A percentile compares a stretch with the other conserved stretches of the same genome.
These are phyloP conservation scores for Pluteus cervinus DNA, from an alignment of 768 basidiomycete genomes.

Conservation along the genomic window DNA sequence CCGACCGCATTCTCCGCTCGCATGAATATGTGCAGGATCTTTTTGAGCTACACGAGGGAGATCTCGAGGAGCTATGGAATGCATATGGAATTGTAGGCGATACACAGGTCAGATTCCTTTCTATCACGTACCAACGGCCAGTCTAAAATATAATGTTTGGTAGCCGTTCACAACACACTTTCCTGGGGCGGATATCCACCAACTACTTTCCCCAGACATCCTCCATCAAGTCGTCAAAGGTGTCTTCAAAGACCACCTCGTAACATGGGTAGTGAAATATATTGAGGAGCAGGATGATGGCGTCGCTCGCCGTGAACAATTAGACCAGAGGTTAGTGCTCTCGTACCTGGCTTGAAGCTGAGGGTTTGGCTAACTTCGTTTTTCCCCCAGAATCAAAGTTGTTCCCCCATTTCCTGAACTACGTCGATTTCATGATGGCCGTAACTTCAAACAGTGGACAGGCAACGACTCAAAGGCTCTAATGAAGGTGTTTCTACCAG, in stretches of 20 bases:
- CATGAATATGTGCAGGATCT: too few relatives aligned
- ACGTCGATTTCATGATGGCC: conserved; percentile 4
- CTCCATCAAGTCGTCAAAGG: conserved; percentile 37
- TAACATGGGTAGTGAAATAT: conserved; percentile 28
- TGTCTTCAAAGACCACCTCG: conserved; percentile 35
- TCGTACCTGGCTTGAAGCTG: too few relatives aligned
- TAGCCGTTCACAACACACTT: conserved; percentile 26
- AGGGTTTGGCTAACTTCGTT: background rate
- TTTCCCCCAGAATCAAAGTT: conserved; percentile 3
- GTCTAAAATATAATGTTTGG: conserved; percentile 1
- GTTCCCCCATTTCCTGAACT: conserved; percentile 7
- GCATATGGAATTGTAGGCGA: conserved; percentile 26
- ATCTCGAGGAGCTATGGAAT: conserved; percentile 24
- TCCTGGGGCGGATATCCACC: conserved; percentile 30
- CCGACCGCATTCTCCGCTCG: conserved; percentile 8
- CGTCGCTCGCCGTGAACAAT: conserved; percentile 26
- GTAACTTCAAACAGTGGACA: conserved; percentile 6
- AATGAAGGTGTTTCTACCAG: conserved; percentile 16
- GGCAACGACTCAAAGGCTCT: conserved; percentile 8
- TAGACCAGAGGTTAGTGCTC: too few relatives aligned
- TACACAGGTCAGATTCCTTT: conserved; percentile 20
- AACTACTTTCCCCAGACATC: conserved; percentile 25
- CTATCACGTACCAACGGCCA: background rate
- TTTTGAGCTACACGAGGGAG: too few relatives aligned
- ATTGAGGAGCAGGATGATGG: conserved; percentile 18